Evolutionary conservation across 2,329 filamentous ascomycete genomes (phyloP).

Genomic region (Daldinia sp.): DNA sequence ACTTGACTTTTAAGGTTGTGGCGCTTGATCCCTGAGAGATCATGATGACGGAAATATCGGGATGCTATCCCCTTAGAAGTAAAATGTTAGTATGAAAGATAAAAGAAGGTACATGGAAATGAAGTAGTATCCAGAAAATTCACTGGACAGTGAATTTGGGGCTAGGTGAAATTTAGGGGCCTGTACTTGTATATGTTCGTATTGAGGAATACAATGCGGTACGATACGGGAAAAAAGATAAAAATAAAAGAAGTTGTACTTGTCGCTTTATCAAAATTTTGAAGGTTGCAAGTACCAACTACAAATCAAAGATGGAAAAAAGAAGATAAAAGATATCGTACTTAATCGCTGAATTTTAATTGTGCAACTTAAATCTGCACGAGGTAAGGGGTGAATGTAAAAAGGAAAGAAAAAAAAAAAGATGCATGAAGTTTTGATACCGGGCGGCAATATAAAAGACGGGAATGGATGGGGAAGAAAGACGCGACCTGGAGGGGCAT

Average conservation of each 20-base stretch:
- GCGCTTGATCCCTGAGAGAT: constrained; percentile 12
- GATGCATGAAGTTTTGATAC: constrained; percentile 28
- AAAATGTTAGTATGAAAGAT: constrained; percentile 11
- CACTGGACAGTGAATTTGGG: background rate
- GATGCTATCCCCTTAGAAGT: background rate
- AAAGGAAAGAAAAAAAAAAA: background rate
- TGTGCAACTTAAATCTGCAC: background rate
- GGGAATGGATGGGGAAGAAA: constrained; percentile 23
- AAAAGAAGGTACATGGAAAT: background rate
- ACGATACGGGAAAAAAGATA: background rate
- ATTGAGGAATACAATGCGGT: background rate
- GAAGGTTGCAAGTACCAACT: background rate
- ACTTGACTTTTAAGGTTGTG: background rate
- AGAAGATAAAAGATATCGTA: background rate
- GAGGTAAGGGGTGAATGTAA: constrained; percentile 14
- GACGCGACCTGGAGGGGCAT: constrained; percentile 44
- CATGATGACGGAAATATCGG: constrained; percentile 7
- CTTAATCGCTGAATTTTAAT: background rate
- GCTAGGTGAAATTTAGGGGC: background rate
- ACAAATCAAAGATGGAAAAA: background rate
- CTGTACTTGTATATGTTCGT: background rate
- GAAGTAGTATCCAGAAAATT: background rate
- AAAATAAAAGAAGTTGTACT: background rate
- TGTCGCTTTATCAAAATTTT: background rate
- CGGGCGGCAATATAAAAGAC: constrained; percentile 32